Conservation (phyloP, 352 stramenopile species). For the Pythium myriotylum region DNA sequence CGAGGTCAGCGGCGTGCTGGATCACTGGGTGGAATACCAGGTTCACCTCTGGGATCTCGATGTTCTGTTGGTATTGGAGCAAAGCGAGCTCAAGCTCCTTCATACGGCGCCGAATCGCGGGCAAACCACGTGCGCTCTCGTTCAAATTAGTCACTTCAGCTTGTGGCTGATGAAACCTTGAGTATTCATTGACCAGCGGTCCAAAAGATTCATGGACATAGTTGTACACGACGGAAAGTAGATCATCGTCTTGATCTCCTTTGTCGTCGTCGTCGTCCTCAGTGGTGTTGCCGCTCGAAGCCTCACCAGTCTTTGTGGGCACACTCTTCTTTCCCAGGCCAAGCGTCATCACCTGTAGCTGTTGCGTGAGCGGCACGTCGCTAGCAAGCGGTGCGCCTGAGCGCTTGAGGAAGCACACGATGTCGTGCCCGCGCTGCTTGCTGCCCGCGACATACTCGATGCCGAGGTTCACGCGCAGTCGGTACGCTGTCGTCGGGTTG, state of each 20-base stretch:
- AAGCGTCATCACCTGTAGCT: slow-evolving; percentile 89
- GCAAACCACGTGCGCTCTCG: slow-evolving; percentile 71
- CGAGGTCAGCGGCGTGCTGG: slow-evolving; percentile 70
- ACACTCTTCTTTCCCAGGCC: slow-evolving; percentile 55
- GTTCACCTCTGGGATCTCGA: slow-evolving; percentile 94
- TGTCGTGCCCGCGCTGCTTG: slow-evolving; percentile 70
- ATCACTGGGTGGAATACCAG: slow-evolving; percentile 90
- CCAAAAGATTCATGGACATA: slow-evolving; percentile 90
- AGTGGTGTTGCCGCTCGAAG: slow-evolving; percentile 55
- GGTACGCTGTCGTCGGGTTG: slow-evolving; percentile 27
- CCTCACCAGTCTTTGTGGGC: slow-evolving; percentile 31
- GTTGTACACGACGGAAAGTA: slow-evolving; percentile 88
- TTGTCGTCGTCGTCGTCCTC: slow-evolving; percentile 61
- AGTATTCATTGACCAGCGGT: slow-evolving; percentile 85
- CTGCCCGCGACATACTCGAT: slow-evolving; percentile 63
- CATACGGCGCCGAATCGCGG: slow-evolving; percentile 89
- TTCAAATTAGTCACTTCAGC: slow-evolving; percentile 60
- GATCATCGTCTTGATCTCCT: slow-evolving; percentile 55
- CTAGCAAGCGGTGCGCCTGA: slow-evolving; percentile 63
- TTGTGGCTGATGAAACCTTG: slow-evolving; percentile 80
- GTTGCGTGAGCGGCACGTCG: slow-evolving; percentile 74
- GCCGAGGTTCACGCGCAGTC: slow-evolving; percentile 74
- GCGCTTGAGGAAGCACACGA: slow-evolving; percentile 89
- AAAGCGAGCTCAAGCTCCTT: slow-evolving; percentile 94
- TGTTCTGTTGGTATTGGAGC: slow-evolving; percentile 94